Evolutionary conservation across 106 monocot genomes (phyloP), one percentile per base, ranked within the genome.

Genomic region (Alisma plantagoaquatica): DNA sequence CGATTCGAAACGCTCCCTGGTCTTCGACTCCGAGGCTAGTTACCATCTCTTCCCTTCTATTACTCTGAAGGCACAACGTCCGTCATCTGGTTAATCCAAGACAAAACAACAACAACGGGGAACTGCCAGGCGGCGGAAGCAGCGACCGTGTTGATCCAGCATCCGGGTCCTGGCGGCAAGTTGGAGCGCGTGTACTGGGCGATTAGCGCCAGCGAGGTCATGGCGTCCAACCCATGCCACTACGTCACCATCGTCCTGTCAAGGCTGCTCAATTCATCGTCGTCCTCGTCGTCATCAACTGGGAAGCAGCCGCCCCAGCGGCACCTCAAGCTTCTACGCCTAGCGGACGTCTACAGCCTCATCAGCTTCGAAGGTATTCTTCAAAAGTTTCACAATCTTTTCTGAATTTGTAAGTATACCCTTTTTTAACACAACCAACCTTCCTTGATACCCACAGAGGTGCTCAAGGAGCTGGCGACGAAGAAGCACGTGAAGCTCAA

Each of bases 401-500:
- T n/a, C n/a, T 53, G 23, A 3, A 6, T 24, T 0, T 29, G 10
- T 10, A 2, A 24, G 49, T 17, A 5, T 9, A 29, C n/a, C 29
- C 12, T 29, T 55, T 55, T 55, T 30, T 18, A 16, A 4, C 55
- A 18, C 10, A 24, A 9, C 7, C 29, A 15, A 17, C 31, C 30
- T 15, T 43, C 42, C 20, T 43, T 31, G 29, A 1, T 14, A 2
- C 48, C 32, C 51, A 18, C 31, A 75, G 75, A 76, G 57, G 75
- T 76, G n/a, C 19, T 76, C 60, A 65, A 64, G 31, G 75, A 70
- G 64, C 60, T 76, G 43, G 52, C 59, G 10, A 59, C 70, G 21
- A 75, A 64, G 59, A 69, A 59, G 53, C 75, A 64, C 27, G 68
- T 69, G 26, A 75, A 44, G 63, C 63, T 75, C 49, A 70, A 65